Percentiles rank a stretch among this genome's conserved stretches.
Conservation (phyloP, 2,329 filamentous ascomycete species). For the Arthrobotrys conoides region DNA sequence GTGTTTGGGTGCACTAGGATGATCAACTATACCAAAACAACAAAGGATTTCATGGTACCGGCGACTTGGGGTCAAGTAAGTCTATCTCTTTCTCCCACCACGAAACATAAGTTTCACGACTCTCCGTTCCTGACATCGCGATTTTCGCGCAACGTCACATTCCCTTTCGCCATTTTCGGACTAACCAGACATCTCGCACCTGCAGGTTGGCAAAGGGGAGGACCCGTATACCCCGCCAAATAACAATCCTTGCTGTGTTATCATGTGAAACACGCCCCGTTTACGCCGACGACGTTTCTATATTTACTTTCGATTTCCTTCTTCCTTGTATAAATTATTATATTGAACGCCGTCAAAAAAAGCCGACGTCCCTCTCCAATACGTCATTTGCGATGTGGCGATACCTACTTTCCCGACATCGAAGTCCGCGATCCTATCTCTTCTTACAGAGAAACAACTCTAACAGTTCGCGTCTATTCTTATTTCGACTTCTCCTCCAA, state of each 20-base stretch:
- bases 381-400: slow-evolving; percentile 31
- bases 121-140: slow-evolving; percentile 33
- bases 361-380: slow-evolving; percentile 36
- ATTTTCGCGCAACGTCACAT: slow-evolving; percentile 62
- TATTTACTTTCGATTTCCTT: slow-evolving; percentile 37
- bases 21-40: slow-evolving; percentile 97
- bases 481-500: slow-evolving; percentile 8
- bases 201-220: slow-evolving; percentile 85
- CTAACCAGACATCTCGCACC: slow-evolving; percentile 52
- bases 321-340: slow-evolving; percentile 59
- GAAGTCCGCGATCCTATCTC: slow-evolving; percentile 35
- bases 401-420: slow-evolving; percentile 21
- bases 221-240: slow-evolving; percentile 99
- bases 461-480: slow-evolving; percentile 25
- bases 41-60: slow-evolving; percentile 98
- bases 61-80: slow-evolving; percentile 89
- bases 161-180: slow-evolving; percentile 17
- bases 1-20: slow-evolving; percentile 74
- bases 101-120: slow-evolving; percentile 21
- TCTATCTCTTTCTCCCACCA: slow-evolving; percentile 50
- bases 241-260: slow-evolving; percentile 89
- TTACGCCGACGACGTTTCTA: slow-evolving; percentile 49
- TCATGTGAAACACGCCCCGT: slow-evolving; percentile 78
- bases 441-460: slow-evolving; percentile 11
- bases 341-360: slow-evolving; percentile 22